Evolutionary conservation across 164 flowering plant species (phyloP).

Genomic region (Dillenia suffruticosa): DNA sequence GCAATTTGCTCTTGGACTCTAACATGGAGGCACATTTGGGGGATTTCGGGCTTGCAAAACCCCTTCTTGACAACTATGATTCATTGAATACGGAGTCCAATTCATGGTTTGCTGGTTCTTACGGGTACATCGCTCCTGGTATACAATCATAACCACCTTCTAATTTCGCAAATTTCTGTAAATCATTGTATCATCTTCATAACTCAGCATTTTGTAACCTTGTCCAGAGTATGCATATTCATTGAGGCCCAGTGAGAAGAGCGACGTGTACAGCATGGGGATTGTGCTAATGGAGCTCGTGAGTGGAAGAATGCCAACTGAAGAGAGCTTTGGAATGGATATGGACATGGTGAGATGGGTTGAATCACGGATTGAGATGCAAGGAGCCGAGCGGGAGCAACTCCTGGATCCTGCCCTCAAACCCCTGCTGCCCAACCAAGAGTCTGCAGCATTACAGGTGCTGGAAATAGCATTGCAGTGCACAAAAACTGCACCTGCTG

Average conservation of each 20-base stretch:
- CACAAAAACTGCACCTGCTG: constrained; percentile 71
- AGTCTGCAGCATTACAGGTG: constrained; percentile 58
- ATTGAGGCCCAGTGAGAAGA: constrained; percentile 80
- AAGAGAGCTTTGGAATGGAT: constrained; percentile 55
- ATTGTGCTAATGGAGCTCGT: constrained; percentile 95
- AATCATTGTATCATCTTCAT: not conserved
- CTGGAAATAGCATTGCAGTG: constrained; percentile 84
- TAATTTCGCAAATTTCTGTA: not conserved
- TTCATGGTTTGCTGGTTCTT: constrained; percentile 87
- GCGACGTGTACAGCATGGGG: constrained; percentile 96
- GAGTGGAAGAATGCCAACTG: constrained; percentile 86
- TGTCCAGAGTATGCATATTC: constrained; percentile 89
- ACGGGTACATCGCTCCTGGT: constrained; percentile 99
- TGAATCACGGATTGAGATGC: constrained; percentile 48
- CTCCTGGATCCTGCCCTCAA: constrained; percentile 60
- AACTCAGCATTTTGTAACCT: not conserved
- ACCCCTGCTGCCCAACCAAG: constrained; percentile 61
- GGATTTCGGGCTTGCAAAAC: constrained; percentile 91
- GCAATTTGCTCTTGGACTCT: constrained; percentile 79
- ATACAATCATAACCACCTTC: constrained; percentile 5
- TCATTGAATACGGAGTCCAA: constrained; percentile 56
- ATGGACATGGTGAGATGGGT: constrained; percentile 98
- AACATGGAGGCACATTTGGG: constrained; percentile 94
- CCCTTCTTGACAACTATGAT: constrained; percentile 39
- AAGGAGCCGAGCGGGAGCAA: constrained; percentile 38